These are phyloP conservation scores for Dillenia turbinata DNA, from an alignment of 164 flowering plant genomes.

Conservation along the genomic window DNA sequence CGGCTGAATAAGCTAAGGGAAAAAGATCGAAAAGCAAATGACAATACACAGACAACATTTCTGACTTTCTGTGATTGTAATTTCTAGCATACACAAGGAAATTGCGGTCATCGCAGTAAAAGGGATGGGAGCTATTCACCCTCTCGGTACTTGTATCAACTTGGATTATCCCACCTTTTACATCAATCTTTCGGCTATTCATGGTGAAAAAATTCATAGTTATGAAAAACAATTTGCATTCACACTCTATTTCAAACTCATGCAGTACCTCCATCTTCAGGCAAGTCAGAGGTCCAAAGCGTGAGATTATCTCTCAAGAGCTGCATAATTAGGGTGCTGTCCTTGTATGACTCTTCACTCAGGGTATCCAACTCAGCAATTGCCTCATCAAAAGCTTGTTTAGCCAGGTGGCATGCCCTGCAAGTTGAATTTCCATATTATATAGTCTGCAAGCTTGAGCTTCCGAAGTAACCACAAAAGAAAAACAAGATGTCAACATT, in stretches of 20 bases:
- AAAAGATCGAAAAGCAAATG: background rate
- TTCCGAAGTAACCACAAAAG: background rate
- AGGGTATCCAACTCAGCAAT: constrained; percentile 83
- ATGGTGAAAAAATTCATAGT: background rate
- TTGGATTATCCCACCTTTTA: background rate
- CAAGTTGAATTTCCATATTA: constrained; percentile 4
- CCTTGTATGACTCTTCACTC: constrained; percentile 92
- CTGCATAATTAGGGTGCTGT: constrained; percentile 91
- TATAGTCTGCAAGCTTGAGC: background rate
- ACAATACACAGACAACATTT: background rate
- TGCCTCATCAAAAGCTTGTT: constrained; percentile 93
- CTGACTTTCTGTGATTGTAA: constrained; percentile 11
- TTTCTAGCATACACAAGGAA: constrained; percentile 1
- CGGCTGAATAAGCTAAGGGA: background rate
- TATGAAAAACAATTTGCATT: background rate
- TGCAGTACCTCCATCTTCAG: constrained; percentile 72
- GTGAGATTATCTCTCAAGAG: constrained; percentile 89
- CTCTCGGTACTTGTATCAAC: background rate
- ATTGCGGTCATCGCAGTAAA: background rate
- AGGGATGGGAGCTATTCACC: background rate
- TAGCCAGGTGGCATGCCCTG: constrained; percentile 93
- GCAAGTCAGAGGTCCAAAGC: constrained; percentile 91
- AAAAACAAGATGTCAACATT: background rate
- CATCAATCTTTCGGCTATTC: background rate
- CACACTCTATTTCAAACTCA: background rate